Conservation (phyloP, 768 basidiomycete species). For the Leccinum variicolor region DNA sequence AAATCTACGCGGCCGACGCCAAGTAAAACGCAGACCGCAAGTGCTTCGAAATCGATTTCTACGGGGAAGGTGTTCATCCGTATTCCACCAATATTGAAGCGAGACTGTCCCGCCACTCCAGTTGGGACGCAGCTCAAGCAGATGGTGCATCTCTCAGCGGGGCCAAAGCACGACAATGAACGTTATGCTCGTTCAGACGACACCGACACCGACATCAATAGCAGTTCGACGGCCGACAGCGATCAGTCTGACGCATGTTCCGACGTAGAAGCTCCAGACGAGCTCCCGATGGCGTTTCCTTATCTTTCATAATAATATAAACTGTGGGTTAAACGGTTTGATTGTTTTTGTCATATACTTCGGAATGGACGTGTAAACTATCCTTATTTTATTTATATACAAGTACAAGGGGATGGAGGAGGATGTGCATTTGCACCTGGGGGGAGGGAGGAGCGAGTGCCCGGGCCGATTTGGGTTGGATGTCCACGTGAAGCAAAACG, state of each 20-base stretch:
- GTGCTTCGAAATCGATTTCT: slow-evolving; percentile 19
- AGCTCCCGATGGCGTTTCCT: slow-evolving; percentile 22
- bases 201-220: slow-evolving; percentile 21
- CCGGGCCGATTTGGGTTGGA: neutral
- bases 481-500: neutral
- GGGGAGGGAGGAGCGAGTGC: neutral
- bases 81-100: no score
- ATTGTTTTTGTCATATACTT: slow-evolving; percentile 5
- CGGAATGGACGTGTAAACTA: slow-evolving; percentile 17
- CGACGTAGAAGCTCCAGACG: slow-evolving; percentile 22
- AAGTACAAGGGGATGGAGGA: neutral
- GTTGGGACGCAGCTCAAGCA: slow-evolving; percentile 21
- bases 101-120: slow-evolving; percentile 22
- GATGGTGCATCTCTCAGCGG: slow-evolving; percentile 16
- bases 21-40: slow-evolving; percentile 10
- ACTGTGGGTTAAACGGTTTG: slow-evolving; percentile 5
- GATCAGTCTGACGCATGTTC: slow-evolving; percentile 26
- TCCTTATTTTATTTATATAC: slow-evolving; percentile 34
- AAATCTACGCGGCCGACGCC: slow-evolving; percentile 12
- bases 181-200: slow-evolving; percentile 25
- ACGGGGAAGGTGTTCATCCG: slow-evolving; percentile 28
- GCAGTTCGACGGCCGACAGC: slow-evolving; percentile 11
- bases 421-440: neutral
- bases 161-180: slow-evolving; percentile 12
- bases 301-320: slow-evolving; percentile 20